Evolutionary conservation across 2,329 filamentous ascomycete genomes (phyloP).

Genomic region (Venturia effusa): DNA sequence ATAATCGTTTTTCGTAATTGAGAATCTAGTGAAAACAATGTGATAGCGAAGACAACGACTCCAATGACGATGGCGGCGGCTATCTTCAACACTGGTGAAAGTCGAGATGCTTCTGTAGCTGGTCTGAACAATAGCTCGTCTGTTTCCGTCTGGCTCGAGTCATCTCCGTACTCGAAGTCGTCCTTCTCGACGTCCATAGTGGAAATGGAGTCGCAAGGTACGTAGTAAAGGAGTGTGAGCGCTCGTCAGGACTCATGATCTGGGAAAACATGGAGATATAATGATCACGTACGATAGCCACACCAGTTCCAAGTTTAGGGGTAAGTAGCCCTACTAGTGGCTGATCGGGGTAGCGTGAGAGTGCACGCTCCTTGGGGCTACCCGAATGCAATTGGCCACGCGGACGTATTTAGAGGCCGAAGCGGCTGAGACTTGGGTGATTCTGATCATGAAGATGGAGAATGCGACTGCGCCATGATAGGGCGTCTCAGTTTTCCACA

Average conservation of each 20-base stretch:
- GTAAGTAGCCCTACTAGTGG: slow-evolving; percentile 4
- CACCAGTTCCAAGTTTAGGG: slow-evolving; percentile 2
- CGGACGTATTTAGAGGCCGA: neutral
- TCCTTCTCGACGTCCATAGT: slow-evolving; percentile 2
- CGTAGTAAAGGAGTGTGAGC: neutral
- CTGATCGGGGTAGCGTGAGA: neutral
- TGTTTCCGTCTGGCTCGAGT: slow-evolving; percentile 2
- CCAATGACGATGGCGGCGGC: neutral
- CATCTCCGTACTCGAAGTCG: slow-evolving; percentile 1
- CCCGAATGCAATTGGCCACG: neutral
- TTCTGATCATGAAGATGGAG: neutral
- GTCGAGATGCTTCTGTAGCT: neutral
- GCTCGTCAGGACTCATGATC: neutral
- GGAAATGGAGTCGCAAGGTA: neutral
- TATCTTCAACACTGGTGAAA: neutral
- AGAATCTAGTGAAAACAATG: neutral
- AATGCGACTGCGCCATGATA: neutral
- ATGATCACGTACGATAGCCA: neutral
- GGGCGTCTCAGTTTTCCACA: neutral
- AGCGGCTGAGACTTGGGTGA: neutral
- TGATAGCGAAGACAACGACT: neutral
- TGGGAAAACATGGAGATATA: neutral
- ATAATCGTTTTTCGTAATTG: neutral
- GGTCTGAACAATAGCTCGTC: neutral
- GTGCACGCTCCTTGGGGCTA: neutral